Base-by-base conservation (phyloP, 2,329 filamentous ascomycete species). In the Xylariaceae sp. region DNA sequence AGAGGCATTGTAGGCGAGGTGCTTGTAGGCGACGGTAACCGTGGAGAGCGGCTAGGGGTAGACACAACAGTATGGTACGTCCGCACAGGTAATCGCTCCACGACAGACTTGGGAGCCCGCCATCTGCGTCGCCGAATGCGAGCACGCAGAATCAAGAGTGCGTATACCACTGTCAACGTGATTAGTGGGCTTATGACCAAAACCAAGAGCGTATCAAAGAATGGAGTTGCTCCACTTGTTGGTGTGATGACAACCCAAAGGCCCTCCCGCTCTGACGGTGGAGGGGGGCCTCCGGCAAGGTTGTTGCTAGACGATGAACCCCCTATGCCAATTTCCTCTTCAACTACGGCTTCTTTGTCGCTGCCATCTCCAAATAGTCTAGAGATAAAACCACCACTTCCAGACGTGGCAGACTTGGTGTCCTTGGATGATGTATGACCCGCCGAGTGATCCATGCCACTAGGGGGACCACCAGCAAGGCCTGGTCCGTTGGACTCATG, bases 221-320 rank as follows among this genome's bases (percentile, higher is more conserved):
- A 96, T 0, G 94, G 92, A 67, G 88, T 95, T 4, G 89, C 88
- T 64, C 91, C 93, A 73, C 86, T 93, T 0, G 92, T 92, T 1
- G 92, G 94, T 0, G 91, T 94, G 57, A 99, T 85, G 6, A 94
- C 96, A n/a, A 99, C 91, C 92, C 92, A 97, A 3, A 99, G 82
- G 1, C 92, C 93, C 67, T 94, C 87, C 64, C 87, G 87, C 10
- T 79, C 77, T 44, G 80, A 75, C 13, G 63, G 64, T 10, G 72
- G 73, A 34, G 76, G 63, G 17, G 62, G 62, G 3, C 39, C 69
- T 51, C 69, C 67, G 15, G 71, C 67, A 55, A 69, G 63, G 13
- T 51, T 69, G 23, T 64, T 63, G n/a, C 63, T 55, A 23, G 64
- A 67, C 5, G 68, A 59, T 2, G 53, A 45, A 41, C 72, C 66